Evolutionary conservation across 352 stramenopile genomes (phyloP).

Genomic region (Blastocystis sp.): DNA sequence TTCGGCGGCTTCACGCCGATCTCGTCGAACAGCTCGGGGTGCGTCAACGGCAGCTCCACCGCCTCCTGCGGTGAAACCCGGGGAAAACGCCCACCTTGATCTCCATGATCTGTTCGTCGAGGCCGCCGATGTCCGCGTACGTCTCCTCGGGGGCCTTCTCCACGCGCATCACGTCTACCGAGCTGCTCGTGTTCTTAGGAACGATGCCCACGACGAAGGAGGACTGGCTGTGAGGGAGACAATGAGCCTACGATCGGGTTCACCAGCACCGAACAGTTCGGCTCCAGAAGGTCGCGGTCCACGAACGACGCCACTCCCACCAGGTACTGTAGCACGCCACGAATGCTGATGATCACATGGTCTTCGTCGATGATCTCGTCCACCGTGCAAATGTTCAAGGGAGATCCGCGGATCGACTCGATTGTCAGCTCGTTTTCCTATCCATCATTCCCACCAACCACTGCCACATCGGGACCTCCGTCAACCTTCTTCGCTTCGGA

Average conservation of each 20-base stretch:
- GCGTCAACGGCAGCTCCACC: conserved; percentile 89
- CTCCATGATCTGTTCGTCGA: conserved; percentile 91
- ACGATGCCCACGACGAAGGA: conserved; percentile 96
- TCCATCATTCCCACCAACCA: background rate
- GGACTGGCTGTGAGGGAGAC: conserved; percentile 56
- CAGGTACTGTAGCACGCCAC: conserved; percentile 95
- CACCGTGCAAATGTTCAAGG: conserved; percentile 90
- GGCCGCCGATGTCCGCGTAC: conserved; percentile 96
- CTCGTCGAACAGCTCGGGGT: conserved; percentile 98
- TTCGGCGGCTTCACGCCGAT: conserved; percentile 95
- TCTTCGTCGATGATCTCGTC: conserved; percentile 99
- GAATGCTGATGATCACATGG: conserved; percentile 96
- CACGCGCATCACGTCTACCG: conserved; percentile 99
- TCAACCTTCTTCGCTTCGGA: conserved; percentile 97
- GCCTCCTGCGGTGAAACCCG: conserved; percentile 64
- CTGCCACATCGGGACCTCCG: conserved; percentile 64
- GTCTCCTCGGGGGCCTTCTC: conserved; percentile 95
- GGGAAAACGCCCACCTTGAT: conserved; percentile 65
- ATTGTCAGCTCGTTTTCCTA: conserved; percentile 96
- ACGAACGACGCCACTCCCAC: conserved; percentile 98
- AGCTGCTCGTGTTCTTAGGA: conserved; percentile 92
- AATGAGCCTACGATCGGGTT: conserved; percentile 80
- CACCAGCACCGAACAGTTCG: conserved; percentile 89
- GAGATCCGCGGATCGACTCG: conserved; percentile 91
- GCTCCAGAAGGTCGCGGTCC: conserved; percentile 98